These are phyloP conservation scores for Aspergillus diversus DNA, from an alignment of 495 filamentous ascomycete genomes.

Conservation along the genomic window DNA sequence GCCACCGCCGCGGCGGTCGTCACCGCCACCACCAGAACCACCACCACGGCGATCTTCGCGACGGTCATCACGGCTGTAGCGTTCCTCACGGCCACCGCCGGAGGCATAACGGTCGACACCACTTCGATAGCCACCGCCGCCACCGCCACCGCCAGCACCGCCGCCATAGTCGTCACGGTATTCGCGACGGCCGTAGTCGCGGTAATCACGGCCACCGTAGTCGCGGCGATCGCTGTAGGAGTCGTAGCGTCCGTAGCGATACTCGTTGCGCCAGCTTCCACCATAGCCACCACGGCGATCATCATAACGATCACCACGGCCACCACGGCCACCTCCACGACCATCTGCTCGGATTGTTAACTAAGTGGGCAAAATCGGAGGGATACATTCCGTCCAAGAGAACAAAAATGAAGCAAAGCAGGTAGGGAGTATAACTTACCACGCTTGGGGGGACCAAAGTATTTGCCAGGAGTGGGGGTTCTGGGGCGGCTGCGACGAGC, in stretches of 20 bases:
- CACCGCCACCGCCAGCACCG: constrained; percentile 51
- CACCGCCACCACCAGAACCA: constrained; percentile 57
- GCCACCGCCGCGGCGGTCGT: constrained; percentile 44
- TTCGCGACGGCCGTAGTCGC: constrained; percentile 59
- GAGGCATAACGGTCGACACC: constrained; percentile 67
- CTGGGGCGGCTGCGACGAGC: constrained; percentile 91
- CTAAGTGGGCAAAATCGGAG: constrained; percentile 6
- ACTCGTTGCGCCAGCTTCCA: constrained; percentile 51
- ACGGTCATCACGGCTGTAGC: constrained; percentile 72
- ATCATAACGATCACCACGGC: constrained; percentile 53
- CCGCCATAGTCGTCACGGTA: constrained; percentile 56
- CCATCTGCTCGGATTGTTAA: constrained; percentile 47
- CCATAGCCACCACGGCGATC: constrained; percentile 61
- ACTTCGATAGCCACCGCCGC: constrained; percentile 50
- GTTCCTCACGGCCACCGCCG: constrained; percentile 59
- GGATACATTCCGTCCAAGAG: no score
- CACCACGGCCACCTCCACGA: constrained; percentile 50
- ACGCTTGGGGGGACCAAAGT: constrained; percentile 98
- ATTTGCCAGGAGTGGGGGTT: constrained; percentile 97
- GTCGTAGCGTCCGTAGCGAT: constrained; percentile 57
- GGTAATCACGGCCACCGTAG: constrained; percentile 56
- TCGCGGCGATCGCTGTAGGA: constrained; percentile 62
- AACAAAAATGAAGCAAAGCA: no score
- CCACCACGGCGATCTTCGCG: constrained; percentile 62
- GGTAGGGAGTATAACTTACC: constrained; percentile 58